Evolutionary conservation across 2,329 filamentous ascomycete genomes (phyloP), one percentile per base, ranked within the genome.

Genomic region (Metarhizium humberi): DNA sequence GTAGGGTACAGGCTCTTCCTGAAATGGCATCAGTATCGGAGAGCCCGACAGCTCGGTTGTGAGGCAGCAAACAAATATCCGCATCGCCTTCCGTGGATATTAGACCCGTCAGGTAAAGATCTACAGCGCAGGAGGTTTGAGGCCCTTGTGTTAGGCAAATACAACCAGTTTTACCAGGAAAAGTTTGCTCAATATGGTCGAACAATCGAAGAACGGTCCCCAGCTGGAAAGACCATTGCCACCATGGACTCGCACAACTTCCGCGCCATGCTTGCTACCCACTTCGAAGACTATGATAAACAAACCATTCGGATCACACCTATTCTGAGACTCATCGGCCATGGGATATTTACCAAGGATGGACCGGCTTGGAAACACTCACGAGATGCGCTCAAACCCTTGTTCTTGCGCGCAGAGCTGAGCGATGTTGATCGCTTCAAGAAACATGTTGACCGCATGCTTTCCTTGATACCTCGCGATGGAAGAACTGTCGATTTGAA

Each of bases 391-490:
- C 46, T 56, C 2, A 47, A 38, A 29, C 55, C 55, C 8, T 45
- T 56, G 18, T 56, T 56, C 29, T 46, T 34, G 30, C 55, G 55
- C 16, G 55, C 55, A 7, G 46, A 56, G 38, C 20, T 56, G 20
- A 56, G 55, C 34, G 55, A 56, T 25, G 14, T 56, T 32, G 32
- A 56, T 16, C 55, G 40, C 7, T 56, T 56, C 47, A 51, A 56
- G 51, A 56, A 51, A 29, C 55, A 56, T 34, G 55, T 56, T 32
- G 51, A 56, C 32, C 46, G 55, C 29, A 53, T 56, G 55, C 51
- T 56, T 32, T 10, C 18, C 32, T 20, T 50, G 13, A 48, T 56
- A 20, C 55, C 51, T 2, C 47, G 32, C 20, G 51, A 56, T 38
- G 55, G 55, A n/a, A 16, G 47, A 13, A 56, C 55, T 4, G 38